A percentile compares a stretch with the other conserved stretches of the same genome.
These are phyloP conservation scores for Vitis rupestris DNA, from an alignment of 164 flowering plant genomes.

Conservation along the genomic window DNA sequence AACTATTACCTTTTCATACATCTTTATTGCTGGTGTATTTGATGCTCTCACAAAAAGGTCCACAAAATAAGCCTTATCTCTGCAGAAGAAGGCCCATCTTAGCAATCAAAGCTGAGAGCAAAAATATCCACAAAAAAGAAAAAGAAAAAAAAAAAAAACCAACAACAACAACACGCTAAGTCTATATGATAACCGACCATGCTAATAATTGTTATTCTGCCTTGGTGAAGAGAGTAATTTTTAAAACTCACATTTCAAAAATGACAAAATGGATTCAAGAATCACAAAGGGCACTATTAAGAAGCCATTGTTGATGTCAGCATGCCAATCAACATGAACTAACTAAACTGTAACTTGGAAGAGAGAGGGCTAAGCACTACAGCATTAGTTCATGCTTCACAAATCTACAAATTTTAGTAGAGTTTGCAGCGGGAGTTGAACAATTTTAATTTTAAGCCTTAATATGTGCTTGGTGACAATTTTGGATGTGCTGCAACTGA, in stretches of 20 bases:
- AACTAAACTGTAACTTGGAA: background rate
- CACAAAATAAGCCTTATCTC: slow-evolving; percentile 92
- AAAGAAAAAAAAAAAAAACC: background rate
- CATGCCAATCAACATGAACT: background rate
- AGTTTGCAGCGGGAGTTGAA: background rate
- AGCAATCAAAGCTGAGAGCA: background rate
- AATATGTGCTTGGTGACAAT: background rate
- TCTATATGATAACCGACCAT: no score
- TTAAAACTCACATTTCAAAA: no score
- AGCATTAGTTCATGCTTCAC: background rate
- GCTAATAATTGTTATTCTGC: no score
- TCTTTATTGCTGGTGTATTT: slow-evolving; percentile 90
- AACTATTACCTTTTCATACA: slow-evolving; percentile 90
- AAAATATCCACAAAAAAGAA: background rate
- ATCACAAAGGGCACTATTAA: no score
- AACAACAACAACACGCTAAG: no score
- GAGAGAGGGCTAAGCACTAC: background rate
- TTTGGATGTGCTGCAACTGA: background rate
- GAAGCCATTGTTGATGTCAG: no score
- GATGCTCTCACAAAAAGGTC: slow-evolving; percentile 98
- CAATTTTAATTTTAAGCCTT: background rate
- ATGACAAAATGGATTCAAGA: no score
- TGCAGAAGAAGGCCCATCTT: slow-evolving; percentile 30
- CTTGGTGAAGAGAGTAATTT: no score
- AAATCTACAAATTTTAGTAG: background rate